Evolutionary conservation across 2,329 filamentous ascomycete species (phyloP), one percentile per base, ranked within the genome.

Genomic region (Cladophialophora carrionii): DNA sequence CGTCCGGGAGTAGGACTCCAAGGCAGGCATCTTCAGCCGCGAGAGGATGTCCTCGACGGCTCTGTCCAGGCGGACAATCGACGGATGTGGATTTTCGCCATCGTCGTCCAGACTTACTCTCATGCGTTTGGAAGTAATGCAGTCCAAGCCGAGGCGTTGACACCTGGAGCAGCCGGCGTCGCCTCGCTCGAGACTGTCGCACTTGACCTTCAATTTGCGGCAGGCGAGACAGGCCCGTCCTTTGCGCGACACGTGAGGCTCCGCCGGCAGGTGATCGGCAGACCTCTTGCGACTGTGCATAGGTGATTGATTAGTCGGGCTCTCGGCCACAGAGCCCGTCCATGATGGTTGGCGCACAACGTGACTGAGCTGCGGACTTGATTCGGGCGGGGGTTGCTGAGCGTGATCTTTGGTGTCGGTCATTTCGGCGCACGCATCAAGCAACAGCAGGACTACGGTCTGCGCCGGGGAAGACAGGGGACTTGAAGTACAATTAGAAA

Each of bases 181-280:
- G 7, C 70, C 70, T 17, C 68, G 67, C 52, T 72, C 70, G 29
- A 70, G 66, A 43, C 63, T 66, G 66, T 72, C 70, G 53, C 70
- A 72, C 62, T 72, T 72, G 48, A 72, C 69, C 48, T 71, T 72
- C 24, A 72, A 58, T 52, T 72, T 72, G 41, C 70, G 68, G 53
- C 70, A 72, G 3, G 70, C 66, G 10, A 72, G 61, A 66, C 70
- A 72, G 26, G 70, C 70, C 22, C 70, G 66, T 17, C 70, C 70
- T 64, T 72, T 72, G 46, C 69, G 67, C 29, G 70, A 68, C 22
- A 68, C 63, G 31, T 68, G 70, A 12, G 64, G 63, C 20, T 72
- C 67, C 5, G 59, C 4, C 14, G 68, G 57, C 22, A 70, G 53
- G 41, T 70, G 66, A 62, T 70, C 68, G 56, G 64, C 66, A 5